These are phyloP conservation scores for Rhododendron griersonianum DNA, from an alignment of 148 eudicot genomes.

Conservation along the genomic window DNA sequence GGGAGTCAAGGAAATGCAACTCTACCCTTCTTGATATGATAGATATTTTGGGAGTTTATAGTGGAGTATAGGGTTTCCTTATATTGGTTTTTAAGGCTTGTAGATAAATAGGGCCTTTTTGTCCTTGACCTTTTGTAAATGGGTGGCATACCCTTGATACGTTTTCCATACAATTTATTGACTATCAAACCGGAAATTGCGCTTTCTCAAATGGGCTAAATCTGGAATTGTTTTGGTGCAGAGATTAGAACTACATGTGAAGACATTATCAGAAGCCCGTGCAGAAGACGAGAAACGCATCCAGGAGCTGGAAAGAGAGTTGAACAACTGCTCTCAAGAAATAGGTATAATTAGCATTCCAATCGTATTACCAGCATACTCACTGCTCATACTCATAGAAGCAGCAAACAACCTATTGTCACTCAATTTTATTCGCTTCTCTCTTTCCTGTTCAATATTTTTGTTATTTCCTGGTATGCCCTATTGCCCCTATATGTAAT, in stretches of 20 bases:
- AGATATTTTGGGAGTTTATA: neutral
- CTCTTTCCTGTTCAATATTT: neutral
- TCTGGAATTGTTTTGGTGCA: constrained; percentile 27
- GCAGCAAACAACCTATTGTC: neutral
- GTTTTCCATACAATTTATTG: neutral
- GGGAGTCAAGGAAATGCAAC: neutral
- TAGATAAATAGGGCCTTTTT: neutral
- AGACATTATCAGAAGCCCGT: constrained; percentile 49
- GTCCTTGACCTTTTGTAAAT: neutral
- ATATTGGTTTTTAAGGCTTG: neutral
- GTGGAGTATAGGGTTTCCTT: neutral
- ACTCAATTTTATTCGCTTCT: neutral
- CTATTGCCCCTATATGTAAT: neutral
- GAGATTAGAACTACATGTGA: constrained; percentile 60
- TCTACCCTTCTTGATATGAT: neutral
- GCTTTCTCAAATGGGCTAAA: neutral
- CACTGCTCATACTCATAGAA: neutral
- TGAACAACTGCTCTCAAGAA: constrained; percentile 61
- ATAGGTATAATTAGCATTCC: constrained; percentile 40
- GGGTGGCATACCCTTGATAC: neutral
- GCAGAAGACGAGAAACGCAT: constrained; percentile 51
- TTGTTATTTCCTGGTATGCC: neutral
- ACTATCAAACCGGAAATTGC: neutral
- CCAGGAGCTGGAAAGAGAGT: constrained; percentile 59
- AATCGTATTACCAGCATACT: neutral